Evolutionary conservation across 768 basidiomycete genomes (phyloP).

Genomic region (Russula sp.): DNA sequence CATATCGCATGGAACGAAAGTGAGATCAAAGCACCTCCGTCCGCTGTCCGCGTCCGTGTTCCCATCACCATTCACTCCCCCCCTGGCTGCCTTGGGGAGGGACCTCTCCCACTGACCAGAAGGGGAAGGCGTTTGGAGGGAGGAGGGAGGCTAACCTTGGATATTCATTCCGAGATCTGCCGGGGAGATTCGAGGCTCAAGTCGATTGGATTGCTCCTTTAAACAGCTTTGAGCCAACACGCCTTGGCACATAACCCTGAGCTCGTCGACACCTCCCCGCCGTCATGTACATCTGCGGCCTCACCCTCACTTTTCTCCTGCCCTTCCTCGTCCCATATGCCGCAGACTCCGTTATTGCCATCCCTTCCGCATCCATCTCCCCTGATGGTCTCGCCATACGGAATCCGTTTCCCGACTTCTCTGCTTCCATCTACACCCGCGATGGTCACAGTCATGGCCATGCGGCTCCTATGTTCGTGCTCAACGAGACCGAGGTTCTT

Average conservation of each 20-base stretch:
- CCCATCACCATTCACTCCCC: too few species aligned
- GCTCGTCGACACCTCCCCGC: background rate
- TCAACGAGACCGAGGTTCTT: conserved; percentile 75
- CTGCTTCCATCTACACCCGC: background rate
- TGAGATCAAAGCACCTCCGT: too few species aligned
- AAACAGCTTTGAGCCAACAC: background rate
- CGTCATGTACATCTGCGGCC: conserved; percentile 18
- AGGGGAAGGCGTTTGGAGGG: background rate
- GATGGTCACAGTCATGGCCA: conserved; percentile 39
- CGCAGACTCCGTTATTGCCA: conserved; percentile 11
- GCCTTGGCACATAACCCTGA: background rate
- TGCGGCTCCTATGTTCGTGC: conserved; percentile 43
- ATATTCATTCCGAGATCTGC: conserved; percentile 12
- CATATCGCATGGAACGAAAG: too few species aligned
- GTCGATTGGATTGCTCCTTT: background rate
- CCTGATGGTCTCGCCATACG: conserved; percentile 21
- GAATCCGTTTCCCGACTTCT: background rate
- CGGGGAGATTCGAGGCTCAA: background rate
- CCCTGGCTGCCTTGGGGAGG: too few species aligned
- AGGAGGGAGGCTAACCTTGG: background rate
- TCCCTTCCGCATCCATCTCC: conserved; percentile 17
- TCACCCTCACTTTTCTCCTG: conserved; percentile 13
- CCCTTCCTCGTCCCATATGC: conserved; percentile 19
- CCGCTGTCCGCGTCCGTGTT: too few species aligned
- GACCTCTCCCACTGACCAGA: background rate